A percentile compares a stretch with the other conserved stretches of the same genome.
phyloP scores from a whole-genome alignment of 2,329 filamentous ascomycete species.

The Mycocentrospora acerina region DNA sequence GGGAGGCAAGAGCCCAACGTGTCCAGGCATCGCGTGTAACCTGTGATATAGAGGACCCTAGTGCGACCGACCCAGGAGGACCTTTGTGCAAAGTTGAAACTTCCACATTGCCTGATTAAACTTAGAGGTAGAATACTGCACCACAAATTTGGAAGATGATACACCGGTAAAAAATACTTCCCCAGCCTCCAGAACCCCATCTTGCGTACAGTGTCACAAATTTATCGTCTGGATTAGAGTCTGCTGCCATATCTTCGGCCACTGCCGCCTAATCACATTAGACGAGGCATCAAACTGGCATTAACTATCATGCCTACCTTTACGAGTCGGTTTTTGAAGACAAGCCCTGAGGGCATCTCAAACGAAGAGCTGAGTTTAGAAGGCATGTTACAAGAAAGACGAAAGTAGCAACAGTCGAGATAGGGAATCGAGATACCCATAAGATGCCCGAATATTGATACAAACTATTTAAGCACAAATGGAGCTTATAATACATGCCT shows the following conservation, averaged over 20 bases:
- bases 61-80: conserved; percentile 4
- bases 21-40: conserved; percentile 36
- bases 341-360: conserved; percentile 27
- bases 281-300: conserved; percentile 47
- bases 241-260: conserved; percentile 24
- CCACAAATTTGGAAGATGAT: too few relatives aligned
- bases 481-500: too few relatives aligned
- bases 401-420: too few relatives aligned
- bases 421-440: too few relatives aligned
- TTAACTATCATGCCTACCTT: conserved; percentile 50
- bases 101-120: conserved; percentile 58
- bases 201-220: conserved; percentile 51
- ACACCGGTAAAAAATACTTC: conserved; percentile 54
- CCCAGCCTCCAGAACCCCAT: conserved; percentile 52
- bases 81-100: conserved; percentile 60
- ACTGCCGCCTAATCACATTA: conserved; percentile 40
- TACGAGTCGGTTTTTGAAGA: conserved; percentile 40
- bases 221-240: conserved; percentile 14
- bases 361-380: neutral
- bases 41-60: conserved; percentile 31
- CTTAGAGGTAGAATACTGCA: too few relatives aligned
- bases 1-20: conserved; percentile 47
- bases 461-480: too few relatives aligned
- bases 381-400: neutral
- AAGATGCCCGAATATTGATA: too few relatives aligned